Percentiles rank a stretch among this genome's conserved stretches.
These are phyloP conservation scores for Saururus chinensis DNA, from an alignment of 164 flowering plant genomes.

Conservation along the genomic window DNA sequence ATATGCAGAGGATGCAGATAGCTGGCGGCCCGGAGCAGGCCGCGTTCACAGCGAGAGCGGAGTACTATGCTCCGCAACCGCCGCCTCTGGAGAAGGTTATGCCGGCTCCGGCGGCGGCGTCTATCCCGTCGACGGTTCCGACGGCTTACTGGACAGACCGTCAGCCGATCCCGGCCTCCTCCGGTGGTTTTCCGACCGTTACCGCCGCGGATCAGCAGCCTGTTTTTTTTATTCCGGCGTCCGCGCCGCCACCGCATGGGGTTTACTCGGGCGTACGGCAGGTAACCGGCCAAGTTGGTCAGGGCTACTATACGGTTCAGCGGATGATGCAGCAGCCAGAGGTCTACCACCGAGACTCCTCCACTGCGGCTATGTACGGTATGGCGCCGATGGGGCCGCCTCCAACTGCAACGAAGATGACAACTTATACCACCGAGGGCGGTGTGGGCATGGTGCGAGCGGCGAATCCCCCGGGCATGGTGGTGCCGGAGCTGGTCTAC, in stretches of 20 bases:
- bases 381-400: conserved; percentile 13
- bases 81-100: conserved; percentile 22
- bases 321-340: conserved; percentile 30
- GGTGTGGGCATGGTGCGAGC: conserved; percentile 8
- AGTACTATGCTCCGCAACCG: conserved; percentile 21
- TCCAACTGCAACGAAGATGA: conserved; percentile 1
- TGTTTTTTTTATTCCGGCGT: conserved; percentile 18
- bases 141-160: conserved; percentile 26
- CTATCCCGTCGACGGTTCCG: conserved; percentile 13
- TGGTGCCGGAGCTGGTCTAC: conserved; percentile 9
- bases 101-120: conserved; percentile 8
- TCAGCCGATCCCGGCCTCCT: conserved; percentile 7
- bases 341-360: conserved; percentile 22
- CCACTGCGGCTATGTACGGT: conserved; percentile 22
- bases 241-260: not conserved
- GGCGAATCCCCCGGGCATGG: not conserved
- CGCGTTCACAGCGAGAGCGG: conserved; percentile 18
- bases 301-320: conserved; percentile 45
- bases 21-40: conserved; percentile 24
- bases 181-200: conserved; percentile 14
- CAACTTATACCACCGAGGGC: conserved; percentile 1
- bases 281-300: conserved; percentile 26
- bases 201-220: conserved; percentile 32
- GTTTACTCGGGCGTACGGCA: conserved; percentile 17
- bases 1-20: conserved; percentile 40